Conservation (phyloP, 257 asterid species). For the Jacaranda copaia region DNA sequence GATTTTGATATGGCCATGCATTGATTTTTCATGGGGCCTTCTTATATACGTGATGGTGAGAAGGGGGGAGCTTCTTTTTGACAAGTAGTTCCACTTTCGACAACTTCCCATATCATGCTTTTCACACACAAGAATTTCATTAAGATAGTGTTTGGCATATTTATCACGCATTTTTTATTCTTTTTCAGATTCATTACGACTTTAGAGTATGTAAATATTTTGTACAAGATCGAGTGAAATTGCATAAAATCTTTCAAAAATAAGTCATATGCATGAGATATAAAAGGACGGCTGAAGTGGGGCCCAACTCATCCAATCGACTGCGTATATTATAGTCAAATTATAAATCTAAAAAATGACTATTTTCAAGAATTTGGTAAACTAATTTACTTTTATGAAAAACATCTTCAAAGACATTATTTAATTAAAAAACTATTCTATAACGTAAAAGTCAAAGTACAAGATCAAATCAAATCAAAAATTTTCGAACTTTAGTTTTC, state of each 20-base stretch:
- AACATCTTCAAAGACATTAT: too few species aligned
- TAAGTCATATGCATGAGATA: neutral
- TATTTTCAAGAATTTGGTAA: too few species aligned
- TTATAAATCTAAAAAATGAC: too few species aligned
- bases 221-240: neutral
- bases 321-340: too few species aligned
- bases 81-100: slow-evolving; percentile 43
- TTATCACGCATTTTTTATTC: slow-evolving; percentile 30
- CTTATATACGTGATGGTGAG: slow-evolving; percentile 39
- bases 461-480: too few species aligned
- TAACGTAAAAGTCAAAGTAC: too few species aligned
- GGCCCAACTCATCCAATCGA: too few species aligned
- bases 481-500: neutral
- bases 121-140: slow-evolving; percentile 35
- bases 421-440: too few species aligned
- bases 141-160: slow-evolving; percentile 20
- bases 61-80: slow-evolving; percentile 26
- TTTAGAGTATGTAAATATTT: neutral
- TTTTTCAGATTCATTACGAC: neutral
- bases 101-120: slow-evolving; percentile 39
- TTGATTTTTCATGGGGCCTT: slow-evolving; percentile 45
- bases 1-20: slow-evolving; percentile 48
- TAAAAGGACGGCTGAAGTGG: neutral
- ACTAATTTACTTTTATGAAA: too few species aligned
- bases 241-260: neutral